Evolutionary conservation across 768 basidiomycete genomes (phyloP), one percentile per base, ranked within the genome.

Genomic region (Mycena galericulata): DNA sequence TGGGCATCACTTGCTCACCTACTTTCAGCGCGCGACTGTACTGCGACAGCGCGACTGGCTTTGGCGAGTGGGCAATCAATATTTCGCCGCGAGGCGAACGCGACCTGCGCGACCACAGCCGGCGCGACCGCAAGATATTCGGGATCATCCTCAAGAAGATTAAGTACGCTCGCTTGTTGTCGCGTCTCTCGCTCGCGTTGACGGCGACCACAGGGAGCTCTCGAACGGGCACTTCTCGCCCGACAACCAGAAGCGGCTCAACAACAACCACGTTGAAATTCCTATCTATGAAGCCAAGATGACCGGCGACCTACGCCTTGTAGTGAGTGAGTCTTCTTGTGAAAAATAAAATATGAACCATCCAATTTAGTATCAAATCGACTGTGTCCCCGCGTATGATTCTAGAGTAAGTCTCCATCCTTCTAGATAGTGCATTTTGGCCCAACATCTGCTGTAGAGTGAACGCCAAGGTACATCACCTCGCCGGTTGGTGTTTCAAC

Each of bases 261-360:
- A 81, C 24, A 83, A 84, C 0, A 56, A 75, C 1, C 77, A 80
- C 15, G 75, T 76, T 17, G 84, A 85, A 1, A 76, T 92, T 3
- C 89, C 91, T 0, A 84, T 92, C 12, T 92, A 84, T 58, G 90
- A 92, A 73, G 92, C 92, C 0, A 92, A 90, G 74, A 88, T 92
- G 84, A 86, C 86, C 12, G 72, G 80, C 0, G 87, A 89, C 68
- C 74, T 82, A 26, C 79, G 87, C 14, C 75, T 90, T 26, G 80
- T 90, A 2, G 88, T 88, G 72, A 6, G 85, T 76, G 32, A 41
- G 27, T 41, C 45, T 40, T 27, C 24, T 34, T 34, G 20, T 14
- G 32, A 32, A 18, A 41, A 43, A 46, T 27, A 20, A 56, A 12
- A n/a, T 20, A 45, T 34, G 17, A 43, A 20, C 3, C 30, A 4